Conservation (phyloP, 2,329 filamentous ascomycete genomes). For the Fusarium solani-melongenae region DNA sequence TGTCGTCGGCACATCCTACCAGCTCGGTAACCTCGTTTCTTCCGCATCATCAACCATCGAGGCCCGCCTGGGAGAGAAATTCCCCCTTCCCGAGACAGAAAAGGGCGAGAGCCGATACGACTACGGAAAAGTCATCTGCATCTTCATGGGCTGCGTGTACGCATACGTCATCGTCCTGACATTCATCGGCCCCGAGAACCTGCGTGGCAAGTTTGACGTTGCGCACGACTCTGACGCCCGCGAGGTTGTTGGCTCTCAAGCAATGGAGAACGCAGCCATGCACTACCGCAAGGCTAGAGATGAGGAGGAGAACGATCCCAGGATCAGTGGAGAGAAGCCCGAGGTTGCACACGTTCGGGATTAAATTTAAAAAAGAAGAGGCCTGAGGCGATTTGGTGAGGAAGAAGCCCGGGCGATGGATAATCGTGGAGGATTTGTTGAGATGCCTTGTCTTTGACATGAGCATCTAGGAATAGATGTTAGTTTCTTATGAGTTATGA, state of each 20-base stretch:
- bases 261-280: constrained; percentile 34
- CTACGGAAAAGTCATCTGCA: constrained; percentile 87
- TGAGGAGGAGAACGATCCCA: constrained; percentile 33
- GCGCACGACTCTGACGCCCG: constrained; percentile 60
- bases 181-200: constrained; percentile 69
- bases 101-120: constrained; percentile 67
- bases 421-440: neutral
- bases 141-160: constrained; percentile 90
- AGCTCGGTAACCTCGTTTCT: constrained; percentile 80
- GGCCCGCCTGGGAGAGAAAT: constrained; percentile 77
- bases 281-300: constrained; percentile 2
- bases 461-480: neutral
- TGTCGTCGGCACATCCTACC: constrained; percentile 79
- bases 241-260: constrained; percentile 57
- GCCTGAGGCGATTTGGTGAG: neutral
- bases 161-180: constrained; percentile 70
- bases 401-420: neutral
- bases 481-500: neutral
- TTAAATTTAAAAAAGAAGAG: neutral
- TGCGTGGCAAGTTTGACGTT: constrained; percentile 63
- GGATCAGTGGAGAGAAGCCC: constrained; percentile 17
- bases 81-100: constrained; percentile 72
- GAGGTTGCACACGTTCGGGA: constrained; percentile 21
- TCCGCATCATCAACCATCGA: constrained; percentile 80
- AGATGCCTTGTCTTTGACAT: neutral